phyloP scores from a whole-genome alignment of 306 rosid genomes.

The Adenanthera pavonina region DNA sequence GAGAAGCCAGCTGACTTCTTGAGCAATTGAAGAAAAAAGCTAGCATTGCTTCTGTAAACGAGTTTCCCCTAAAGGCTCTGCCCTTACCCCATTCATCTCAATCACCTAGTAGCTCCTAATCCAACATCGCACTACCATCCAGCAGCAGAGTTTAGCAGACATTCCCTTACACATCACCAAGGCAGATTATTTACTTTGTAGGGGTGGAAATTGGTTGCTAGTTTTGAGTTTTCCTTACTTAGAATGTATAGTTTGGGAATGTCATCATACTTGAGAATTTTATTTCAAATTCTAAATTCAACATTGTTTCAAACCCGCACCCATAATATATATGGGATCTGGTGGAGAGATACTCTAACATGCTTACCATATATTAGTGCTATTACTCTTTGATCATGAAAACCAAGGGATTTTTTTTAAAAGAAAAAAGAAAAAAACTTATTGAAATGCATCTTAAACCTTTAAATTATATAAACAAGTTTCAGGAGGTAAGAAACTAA shows the following conservation, averaged over 20 bases:
- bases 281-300: background rate
- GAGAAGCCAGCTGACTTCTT: conserved; percentile 69
- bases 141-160: conserved; percentile 24
- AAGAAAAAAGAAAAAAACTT: no score
- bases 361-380: background rate
- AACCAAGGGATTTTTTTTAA: no score
- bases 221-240: conserved; percentile 21
- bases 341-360: background rate
- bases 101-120: conserved; percentile 45
- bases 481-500: no score
- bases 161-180: conserved; percentile 22
- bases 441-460: no score
- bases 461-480: no score
- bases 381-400: background rate
- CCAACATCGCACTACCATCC: conserved; percentile 40
- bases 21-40: conserved; percentile 73
- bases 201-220: conserved; percentile 27
- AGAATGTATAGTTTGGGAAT: conserved; percentile 5
- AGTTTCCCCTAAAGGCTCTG: conserved; percentile 61
- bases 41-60: conserved; percentile 45
- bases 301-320: background rate
- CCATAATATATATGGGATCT: background rate
- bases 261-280: background rate
- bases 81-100: conserved; percentile 57
- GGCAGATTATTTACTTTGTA: conserved; percentile 11